Evolutionary conservation across 1,284 basidiomycete genomes (phyloP), one percentile per base, ranked within the genome.

Genomic region (Rhodotorula sp.): DNA sequence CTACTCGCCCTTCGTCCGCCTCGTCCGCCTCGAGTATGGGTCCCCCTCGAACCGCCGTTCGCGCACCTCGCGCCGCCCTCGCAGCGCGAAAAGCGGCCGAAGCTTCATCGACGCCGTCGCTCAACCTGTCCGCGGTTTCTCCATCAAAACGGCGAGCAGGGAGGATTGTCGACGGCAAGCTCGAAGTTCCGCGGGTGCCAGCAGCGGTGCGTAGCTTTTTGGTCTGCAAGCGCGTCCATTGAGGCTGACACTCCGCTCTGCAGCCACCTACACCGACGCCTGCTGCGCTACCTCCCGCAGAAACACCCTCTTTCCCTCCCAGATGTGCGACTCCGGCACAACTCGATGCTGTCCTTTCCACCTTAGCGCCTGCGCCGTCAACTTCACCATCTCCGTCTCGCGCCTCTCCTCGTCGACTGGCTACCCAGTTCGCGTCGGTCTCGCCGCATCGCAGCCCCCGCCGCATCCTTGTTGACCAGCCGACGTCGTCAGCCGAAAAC

Each of bases 401-500:
- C 17, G 11, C 47, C n/a, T 60, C 58, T 0, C 62, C 66, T 2
- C 58, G 62, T 7, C 69, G 36, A 2, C 1, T 29, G 1, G 36
- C 17, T 7, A 20, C 49, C 2, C 11, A 29, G 3, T 53, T 24
- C 7, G 46, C 61, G 2, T 51, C 66, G 4, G 32, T 36, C 11
- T 67, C 59, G 4, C 70, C 70, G 6, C 44, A 52, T 4, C 63
- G 68, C 24, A 69, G 68, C n/a, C 68, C 68, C 5, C 64, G 64
- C 10, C 64, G 68, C 4, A 64, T 70, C 1, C 53, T 58, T n/a
- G 36, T 55, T 39, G 52, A 48, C 29, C 57, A 59, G 29, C 59
- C 22, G 30, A 2, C 30, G 54, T 30, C 17, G 17, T 22, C 55
- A 1, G 9, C 59, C 7, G 20, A 46, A 0, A 24, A 4, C 2